Percentiles rank a stretch among this genome's conserved stretches.
Conservation (phyloP, 805 yeast genomes). For the Saccharomycopsis javanensis region DNA sequence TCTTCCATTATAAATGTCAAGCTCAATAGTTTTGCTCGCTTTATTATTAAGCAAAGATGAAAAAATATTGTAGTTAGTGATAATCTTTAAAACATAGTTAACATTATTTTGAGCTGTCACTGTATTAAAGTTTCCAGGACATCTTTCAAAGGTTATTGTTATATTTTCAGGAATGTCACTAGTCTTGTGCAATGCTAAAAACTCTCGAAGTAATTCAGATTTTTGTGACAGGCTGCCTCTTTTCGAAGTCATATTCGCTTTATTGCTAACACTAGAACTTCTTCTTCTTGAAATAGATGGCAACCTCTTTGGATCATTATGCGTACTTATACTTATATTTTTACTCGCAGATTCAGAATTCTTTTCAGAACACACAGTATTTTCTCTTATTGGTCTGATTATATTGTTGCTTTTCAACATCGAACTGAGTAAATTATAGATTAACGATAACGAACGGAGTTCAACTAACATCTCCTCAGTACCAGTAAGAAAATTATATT, state of each 20-base stretch:
- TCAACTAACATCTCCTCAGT: constrained; percentile 2
- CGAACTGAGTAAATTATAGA: constrained; percentile 10
- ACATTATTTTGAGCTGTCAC: neutral
- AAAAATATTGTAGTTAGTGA: neutral
- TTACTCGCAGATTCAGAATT: neutral
- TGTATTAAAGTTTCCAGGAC: neutral
- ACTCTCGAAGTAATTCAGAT: neutral
- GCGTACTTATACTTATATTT: neutral
- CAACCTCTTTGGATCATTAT: neutral
- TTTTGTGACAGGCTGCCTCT: neutral
- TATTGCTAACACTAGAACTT: neutral
- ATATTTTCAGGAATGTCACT: neutral
- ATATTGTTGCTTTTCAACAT: neutral
- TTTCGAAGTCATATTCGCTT: neutral
- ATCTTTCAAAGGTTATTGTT: neutral
- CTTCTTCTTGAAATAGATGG: neutral
- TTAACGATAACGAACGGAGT: constrained; percentile 12
- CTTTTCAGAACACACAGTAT: neutral
- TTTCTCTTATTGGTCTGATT: constrained; percentile 2
- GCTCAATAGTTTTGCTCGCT: constrained; percentile 1
- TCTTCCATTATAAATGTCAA: constrained; percentile 12
- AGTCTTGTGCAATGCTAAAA: constrained; percentile 7
- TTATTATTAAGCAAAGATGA: neutral
- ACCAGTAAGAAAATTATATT: neutral
- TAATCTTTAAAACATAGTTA: neutral